Base-by-base conservation (phyloP, 352 stramenopile genomes). In the Globisporangium uncinulatum region DNA sequence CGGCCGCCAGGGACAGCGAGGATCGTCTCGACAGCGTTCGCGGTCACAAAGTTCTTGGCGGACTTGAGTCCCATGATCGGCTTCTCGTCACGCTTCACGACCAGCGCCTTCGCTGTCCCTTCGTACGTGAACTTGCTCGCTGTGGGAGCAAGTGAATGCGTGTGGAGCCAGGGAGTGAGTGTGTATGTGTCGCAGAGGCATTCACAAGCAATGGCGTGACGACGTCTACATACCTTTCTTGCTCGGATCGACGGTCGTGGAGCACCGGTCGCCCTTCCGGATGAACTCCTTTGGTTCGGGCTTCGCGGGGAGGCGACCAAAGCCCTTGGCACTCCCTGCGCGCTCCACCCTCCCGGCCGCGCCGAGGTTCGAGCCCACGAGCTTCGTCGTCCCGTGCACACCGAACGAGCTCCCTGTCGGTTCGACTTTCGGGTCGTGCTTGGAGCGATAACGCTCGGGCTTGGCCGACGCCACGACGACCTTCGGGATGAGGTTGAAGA, bases 11-110 rank as follows among this genome's bases (percentile, higher is more conserved):
- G 81, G 46, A 91, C 72, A 39, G 87, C 63, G 11, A 97, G 71
- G 56, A 98, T 98, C 1, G 76, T 82, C 67, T 98, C 90, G 3
- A 97, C 84, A 9, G 94, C 92, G 76, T 98, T 98, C 4, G 88
- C 82, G 17, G 86, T 95, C 36, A 98, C 71, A 57, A 92, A 98
- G 57, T 98, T 97, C 69, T 97, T 98, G 52, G 77, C 79, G 1
- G 88, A 95, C 47, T 92, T 95, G 46, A 98, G 70, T 0, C 92
- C 94, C 75, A 96, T 90, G 47, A 97, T 89, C 1, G 94, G 91
- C 56, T 90, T 94, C 34, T 98, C 92, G 39, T 94, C 73, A 13
- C 74, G 71, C 44, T 76, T 86, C 32, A 96, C 92, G 14, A 98
- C 72, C 0, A 72, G 29, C 4, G 87, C 68, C 51, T 92, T 94